Evolutionary conservation across 345 rosid species (phyloP), one percentile per base, ranked within the genome.

Genomic region (Hypericum androsaemum): DNA sequence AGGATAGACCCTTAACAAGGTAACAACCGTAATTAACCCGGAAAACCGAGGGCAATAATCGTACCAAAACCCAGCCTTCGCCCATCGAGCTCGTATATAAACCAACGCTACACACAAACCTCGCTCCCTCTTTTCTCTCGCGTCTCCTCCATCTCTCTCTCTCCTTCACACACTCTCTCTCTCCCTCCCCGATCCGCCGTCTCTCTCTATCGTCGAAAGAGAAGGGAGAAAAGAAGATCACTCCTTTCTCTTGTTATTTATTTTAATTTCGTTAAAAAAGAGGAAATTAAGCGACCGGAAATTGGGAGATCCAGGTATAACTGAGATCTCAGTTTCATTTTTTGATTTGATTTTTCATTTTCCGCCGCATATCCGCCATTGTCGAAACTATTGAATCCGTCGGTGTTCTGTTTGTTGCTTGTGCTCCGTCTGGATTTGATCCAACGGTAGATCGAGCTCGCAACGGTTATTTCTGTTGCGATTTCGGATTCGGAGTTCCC

Each of bases 341-440:
- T 22, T 22, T 22, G n/a, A n/a, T 22, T 22, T 22, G 4, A 22
- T 22, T 22, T 22, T n/a, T 12, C 48, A 12, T 11, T 5, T 45
- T 45, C 15, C 48, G 47, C 14, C 15, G 7, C 13, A n/a, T 12
- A 45, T 12, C 12, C 22, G 50, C 22, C 15, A 46, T 46, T 46
- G 1, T 46, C 17, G n/a, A 13, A 13, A 10, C 1, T 55, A 60
- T 44, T 13, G 5, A 7, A 44, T 12, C 16, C 10, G 12, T 7
- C 9, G 50, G 36, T 44, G 41, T 39, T 51, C 37, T 36, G 10
- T 46, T 2, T 62, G 15, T n/a, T 11, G 32, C 44, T 15, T 52
- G 44, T 16, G 45, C 12, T 46, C 4, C 47, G 41, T 3, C n/a
- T 41, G n/a, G 49, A 40, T 54, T 54, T 54, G 55, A 62, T 48